Base-by-base conservation (phyloP, 805 yeast genomes). In the Nakazawaea holstii region DNA sequence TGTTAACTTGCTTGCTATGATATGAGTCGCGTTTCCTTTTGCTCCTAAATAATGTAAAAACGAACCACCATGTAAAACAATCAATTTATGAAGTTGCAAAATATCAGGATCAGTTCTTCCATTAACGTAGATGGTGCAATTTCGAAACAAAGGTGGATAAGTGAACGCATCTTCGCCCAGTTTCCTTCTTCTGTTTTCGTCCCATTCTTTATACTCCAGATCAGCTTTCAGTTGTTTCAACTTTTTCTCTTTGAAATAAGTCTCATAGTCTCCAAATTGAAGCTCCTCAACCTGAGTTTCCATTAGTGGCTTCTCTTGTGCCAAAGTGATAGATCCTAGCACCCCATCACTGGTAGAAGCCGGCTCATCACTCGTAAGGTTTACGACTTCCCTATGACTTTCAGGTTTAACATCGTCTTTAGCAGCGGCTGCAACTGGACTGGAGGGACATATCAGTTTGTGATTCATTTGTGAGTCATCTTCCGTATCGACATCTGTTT, bases 61-160 rank as follows among this genome's bases (percentile, higher is more conserved):
- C 44, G 67, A 72, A 0, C 99, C 99, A 0, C 98, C 97, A 62
- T 91, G 76, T 8, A 79, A 54, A 2, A 87, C 77, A 2, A 92
- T 81, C 54, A 88, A 55, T 47, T 82, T 75, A 56, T 87, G 92
- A 29, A 94, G 66, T 50, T 79, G 84, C 37, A 76, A 66, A 13
- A 89, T 75, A n/a, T 91, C 79, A 0, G 98, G 98, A 2, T 65
- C 67, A 0, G 98, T 92, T 57, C 85, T 80, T 1, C 99, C 99
- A 57, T 90, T 91, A n/a, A 92, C 89, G 61, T 85, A 82, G 4
- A 92, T 72, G 1, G 70, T 64, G 59, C 91, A 87, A 1, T 74
- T 79, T 33, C 67, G 57, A 59, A 92, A 90, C 1, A 91, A 68
- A 2, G 62, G 64, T 1, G 74, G 65, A 33, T 55, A 50, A 8